A percentile compares a stretch with the other conserved stretches of the same genome.
These are phyloP conservation scores for Ceratobasidium theobromae DNA, from an alignment of 1,284 basidiomycete species.

Conservation along the genomic window DNA sequence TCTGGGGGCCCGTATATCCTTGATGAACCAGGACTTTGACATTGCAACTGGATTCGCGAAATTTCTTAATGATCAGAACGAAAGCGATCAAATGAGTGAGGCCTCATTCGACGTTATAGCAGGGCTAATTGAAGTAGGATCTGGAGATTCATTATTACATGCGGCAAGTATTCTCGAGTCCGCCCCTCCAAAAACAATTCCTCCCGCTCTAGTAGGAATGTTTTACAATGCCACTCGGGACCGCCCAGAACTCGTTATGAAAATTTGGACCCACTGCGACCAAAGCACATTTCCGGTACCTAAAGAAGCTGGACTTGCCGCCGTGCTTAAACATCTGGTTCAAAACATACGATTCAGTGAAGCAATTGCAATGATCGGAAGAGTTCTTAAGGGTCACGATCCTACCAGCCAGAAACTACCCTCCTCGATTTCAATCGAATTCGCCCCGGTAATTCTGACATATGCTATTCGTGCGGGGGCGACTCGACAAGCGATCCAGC, in stretches of 20 bases:
- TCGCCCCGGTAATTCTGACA: not conserved
- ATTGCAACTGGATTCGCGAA: not conserved
- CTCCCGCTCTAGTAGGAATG: not conserved
- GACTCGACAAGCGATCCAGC: not conserved
- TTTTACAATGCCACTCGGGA: not conserved
- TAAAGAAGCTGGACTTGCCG: not conserved
- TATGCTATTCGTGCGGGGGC: conserved; percentile 5
- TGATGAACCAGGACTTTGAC: not conserved
- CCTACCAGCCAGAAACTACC: not conserved
- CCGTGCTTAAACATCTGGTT: not conserved
- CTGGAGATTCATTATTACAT: not conserved
- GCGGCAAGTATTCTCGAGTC: not conserved
- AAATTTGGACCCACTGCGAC: not conserved
- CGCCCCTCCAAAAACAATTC: not conserved
- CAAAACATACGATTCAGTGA: not conserved
- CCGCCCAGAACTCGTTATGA: not conserved
- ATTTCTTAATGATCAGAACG: not conserved
- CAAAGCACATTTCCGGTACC: not conserved
- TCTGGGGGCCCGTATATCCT: conserved; percentile 8
- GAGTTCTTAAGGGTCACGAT: not conserved
- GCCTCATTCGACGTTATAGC: not conserved
- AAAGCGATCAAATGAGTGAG: not conserved
- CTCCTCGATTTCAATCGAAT: not conserved
- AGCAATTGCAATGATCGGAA: not conserved
- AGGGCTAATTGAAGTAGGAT: not conserved